Evolutionary conservation across 106 monocot species (phyloP).

Genomic region (Dactylorhiza incarnata): DNA sequence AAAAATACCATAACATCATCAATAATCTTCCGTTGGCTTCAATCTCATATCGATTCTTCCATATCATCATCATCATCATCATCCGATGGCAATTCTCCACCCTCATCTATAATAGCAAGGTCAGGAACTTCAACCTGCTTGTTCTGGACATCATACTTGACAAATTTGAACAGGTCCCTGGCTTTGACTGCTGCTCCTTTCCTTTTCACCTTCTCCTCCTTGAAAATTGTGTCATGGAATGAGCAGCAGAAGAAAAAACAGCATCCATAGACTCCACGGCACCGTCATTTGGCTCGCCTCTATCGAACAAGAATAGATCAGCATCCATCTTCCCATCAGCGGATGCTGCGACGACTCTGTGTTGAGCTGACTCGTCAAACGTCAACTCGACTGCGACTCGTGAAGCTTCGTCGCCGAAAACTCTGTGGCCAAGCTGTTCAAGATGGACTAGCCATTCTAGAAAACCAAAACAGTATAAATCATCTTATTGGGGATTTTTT

Average conservation of each 20-base stretch:
- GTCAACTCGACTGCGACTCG: conserved; percentile 21
- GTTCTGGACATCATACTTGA: conserved; percentile 30
- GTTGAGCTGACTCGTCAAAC: conserved; percentile 27
- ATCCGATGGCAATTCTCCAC: conserved; percentile 34
- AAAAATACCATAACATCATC: too few species aligned
- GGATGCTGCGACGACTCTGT: conserved; percentile 6
- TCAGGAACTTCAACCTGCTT: conserved; percentile 19
- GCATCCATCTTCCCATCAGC: conserved; percentile 17
- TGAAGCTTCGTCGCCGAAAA: conserved; percentile 34
- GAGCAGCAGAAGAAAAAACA: conserved; percentile 47
- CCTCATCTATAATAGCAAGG: background rate
- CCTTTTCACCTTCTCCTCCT: conserved; percentile 31
- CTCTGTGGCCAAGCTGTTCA: conserved; percentile 38
- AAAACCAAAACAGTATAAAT: background rate
- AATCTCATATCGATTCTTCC: conserved; percentile 26
- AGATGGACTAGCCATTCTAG: conserved; percentile 57
- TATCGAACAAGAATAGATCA: conserved; percentile 59
- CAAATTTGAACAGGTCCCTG: conserved; percentile 17
- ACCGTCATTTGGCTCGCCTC: conserved; percentile 20
- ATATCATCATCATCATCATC: conserved; percentile 58
- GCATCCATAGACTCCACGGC: conserved; percentile 38
- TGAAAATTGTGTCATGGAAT: conserved; percentile 24
- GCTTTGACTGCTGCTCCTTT: conserved; percentile 25
- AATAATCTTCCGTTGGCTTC: background rate
- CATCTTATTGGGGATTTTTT: background rate